Evolutionary conservation across 345 rosid genomes (phyloP).

Genomic region (Barbarea vulgaris): DNA sequence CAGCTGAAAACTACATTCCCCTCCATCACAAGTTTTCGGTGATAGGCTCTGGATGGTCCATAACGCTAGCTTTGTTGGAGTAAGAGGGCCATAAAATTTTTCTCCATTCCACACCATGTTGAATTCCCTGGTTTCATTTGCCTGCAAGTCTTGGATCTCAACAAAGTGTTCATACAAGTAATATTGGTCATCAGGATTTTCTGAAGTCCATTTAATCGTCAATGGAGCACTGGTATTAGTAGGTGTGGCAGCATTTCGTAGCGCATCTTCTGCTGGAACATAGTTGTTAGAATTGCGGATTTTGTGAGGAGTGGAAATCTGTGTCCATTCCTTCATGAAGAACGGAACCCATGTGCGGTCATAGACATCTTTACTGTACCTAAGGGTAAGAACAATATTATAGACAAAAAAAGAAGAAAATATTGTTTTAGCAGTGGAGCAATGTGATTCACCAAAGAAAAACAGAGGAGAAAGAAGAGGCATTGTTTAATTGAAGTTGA

Average conservation of each 20-base stretch:
- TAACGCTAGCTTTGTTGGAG: background rate
- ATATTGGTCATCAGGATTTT: background rate
- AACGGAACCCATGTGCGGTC: constrained; percentile 41
- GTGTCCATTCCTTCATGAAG: background rate
- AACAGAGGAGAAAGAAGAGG: background rate
- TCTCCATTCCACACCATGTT: constrained; percentile 11
- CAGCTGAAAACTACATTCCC: background rate
- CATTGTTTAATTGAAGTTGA: background rate
- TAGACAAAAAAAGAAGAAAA: background rate
- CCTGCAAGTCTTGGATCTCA: constrained; percentile 31
- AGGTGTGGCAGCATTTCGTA: constrained; percentile 33
- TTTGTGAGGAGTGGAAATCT: background rate
- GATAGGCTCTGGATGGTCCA: background rate
- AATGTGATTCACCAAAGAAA: background rate
- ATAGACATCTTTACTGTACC: constrained; percentile 40
- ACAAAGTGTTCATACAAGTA: constrained; percentile 43
- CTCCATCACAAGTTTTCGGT: background rate
- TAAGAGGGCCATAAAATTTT: background rate
- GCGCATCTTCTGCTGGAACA: constrained; percentile 2
- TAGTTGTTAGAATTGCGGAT: background rate
- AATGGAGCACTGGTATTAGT: background rate
- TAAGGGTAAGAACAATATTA: background rate
- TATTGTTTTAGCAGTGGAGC: background rate
- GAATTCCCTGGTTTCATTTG: constrained; percentile 37
- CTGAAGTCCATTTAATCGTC: background rate